phyloP scores from a whole-genome alignment of 1,284 basidiomycete species.

The Taiwanofungus camphoratus region DNA sequence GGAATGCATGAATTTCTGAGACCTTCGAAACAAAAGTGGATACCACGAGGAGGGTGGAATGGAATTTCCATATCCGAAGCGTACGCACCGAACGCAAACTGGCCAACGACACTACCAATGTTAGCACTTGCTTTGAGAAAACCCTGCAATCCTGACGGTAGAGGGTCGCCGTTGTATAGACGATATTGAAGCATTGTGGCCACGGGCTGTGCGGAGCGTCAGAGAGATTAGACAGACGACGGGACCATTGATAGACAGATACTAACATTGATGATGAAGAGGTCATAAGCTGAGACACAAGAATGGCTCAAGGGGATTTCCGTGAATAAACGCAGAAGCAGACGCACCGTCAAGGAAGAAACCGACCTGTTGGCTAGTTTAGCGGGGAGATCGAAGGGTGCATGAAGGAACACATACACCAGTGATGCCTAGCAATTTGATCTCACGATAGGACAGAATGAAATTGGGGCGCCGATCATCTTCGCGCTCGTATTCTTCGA shows the following conservation, averaged over 20 bases:
- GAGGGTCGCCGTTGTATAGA: slow-evolving; percentile 47
- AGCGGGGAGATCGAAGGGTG: slow-evolving; percentile 6
- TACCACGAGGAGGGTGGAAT: background rate
- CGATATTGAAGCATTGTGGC: slow-evolving; percentile 73
- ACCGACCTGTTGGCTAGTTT: slow-evolving; percentile 51
- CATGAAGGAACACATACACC: slow-evolving; percentile 37
- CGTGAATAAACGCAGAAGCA: slow-evolving; percentile 1
- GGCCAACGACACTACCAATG: slow-evolving; percentile 71
- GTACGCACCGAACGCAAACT: slow-evolving; percentile 56
- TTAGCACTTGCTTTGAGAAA: slow-evolving; percentile 67
- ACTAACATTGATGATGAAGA: slow-evolving; percentile 73
- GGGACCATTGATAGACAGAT: background rate
- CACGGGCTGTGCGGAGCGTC: slow-evolving; percentile 44
- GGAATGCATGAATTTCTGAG: background rate
- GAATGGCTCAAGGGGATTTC: background rate
- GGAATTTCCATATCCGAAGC: background rate
- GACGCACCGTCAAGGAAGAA: slow-evolving; percentile 65
- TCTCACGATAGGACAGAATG: slow-evolving; percentile 40
- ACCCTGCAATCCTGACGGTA: slow-evolving; percentile 56
- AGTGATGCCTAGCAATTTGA: slow-evolving; percentile 55
- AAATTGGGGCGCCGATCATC: slow-evolving; percentile 38
- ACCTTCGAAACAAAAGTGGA: background rate
- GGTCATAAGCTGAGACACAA: slow-evolving; percentile 51
- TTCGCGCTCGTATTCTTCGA: slow-evolving; percentile 45
- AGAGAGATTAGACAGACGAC: background rate